These are phyloP conservation scores for Hemisphaericaspora subhashii DNA, from an alignment of 1,139 yeast genomes.

Conservation along the genomic window DNA sequence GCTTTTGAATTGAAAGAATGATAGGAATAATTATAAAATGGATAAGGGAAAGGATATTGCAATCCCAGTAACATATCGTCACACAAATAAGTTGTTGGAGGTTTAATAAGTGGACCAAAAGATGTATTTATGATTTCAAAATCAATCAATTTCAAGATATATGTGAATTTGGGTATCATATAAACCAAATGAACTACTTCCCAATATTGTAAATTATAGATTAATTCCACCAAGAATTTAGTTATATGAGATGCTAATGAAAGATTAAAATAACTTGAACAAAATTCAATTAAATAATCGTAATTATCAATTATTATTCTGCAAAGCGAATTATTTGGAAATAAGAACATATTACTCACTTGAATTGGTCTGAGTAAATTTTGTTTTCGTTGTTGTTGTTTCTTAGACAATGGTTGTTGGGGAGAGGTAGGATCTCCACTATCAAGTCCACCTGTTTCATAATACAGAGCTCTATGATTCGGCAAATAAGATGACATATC, in stretches of 20 bases:
- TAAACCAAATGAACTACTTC: constrained; percentile 44
- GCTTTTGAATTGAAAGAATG: constrained; percentile 37
- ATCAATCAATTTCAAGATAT: constrained; percentile 34
- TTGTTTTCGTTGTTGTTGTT: constrained; percentile 8
- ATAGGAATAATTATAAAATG: constrained; percentile 47
- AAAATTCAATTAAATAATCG: constrained; percentile 27
- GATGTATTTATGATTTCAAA: constrained; percentile 40
- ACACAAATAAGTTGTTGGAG: constrained; percentile 40
- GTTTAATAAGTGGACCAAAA: constrained; percentile 41
- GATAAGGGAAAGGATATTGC: constrained; percentile 49
- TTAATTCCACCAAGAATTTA: constrained; percentile 37
- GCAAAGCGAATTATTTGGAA: constrained; percentile 40
- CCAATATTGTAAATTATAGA: constrained; percentile 46
- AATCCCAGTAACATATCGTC: constrained; percentile 42
- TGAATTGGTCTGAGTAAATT: constrained; percentile 7
- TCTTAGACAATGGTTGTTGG: constrained; percentile 7
- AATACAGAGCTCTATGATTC: constrained; percentile 7
- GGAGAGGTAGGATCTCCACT: background rate
- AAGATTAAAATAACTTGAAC: constrained; percentile 38
- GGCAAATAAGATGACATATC: constrained; percentile 33
- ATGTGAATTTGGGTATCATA: constrained; percentile 33
- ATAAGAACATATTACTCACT: constrained; percentile 1
- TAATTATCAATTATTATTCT: constrained; percentile 43
- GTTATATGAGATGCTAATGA: constrained; percentile 42
- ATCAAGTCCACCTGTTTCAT: constrained; percentile 2